These are phyloP conservation scores for Vicia faba DNA, from an alignment of 306 rosid genomes.

Conservation along the genomic window DNA sequence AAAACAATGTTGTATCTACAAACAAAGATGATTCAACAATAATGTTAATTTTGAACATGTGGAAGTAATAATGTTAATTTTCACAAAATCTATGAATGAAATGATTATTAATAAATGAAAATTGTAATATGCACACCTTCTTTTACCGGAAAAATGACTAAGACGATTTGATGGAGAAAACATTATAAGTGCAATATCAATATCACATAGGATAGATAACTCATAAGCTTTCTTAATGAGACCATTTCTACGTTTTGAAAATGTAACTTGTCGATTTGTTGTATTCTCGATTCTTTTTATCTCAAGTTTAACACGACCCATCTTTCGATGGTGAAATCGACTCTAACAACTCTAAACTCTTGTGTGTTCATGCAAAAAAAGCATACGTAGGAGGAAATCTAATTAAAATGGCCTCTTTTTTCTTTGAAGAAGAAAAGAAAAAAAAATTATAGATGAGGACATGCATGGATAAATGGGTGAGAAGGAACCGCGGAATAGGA, in stretches of 20 bases:
- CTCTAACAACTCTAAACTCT: neutral
- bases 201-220: constrained; percentile 74
- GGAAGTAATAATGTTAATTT: neutral
- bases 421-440: neutral
- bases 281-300: constrained; percentile 80
- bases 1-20: neutral
- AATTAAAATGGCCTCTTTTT: constrained; percentile 37
- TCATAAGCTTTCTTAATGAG: constrained; percentile 88
- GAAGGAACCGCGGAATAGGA: constrained; percentile 51
- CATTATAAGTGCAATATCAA: constrained; percentile 84
- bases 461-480: constrained; percentile 51
- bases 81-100: neutral
- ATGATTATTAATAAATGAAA: neutral
- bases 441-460: constrained; percentile 31
- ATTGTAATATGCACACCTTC: constrained; percentile 65
- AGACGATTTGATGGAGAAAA: constrained; percentile 72
- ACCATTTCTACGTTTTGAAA: constrained; percentile 84
- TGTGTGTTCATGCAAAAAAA: constrained; percentile 2
- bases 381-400: constrained; percentile 42
- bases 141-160: constrained; percentile 69
- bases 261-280: constrained; percentile 80
- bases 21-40: neutral
- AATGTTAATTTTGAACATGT: neutral
- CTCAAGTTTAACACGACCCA: constrained; percentile 91
- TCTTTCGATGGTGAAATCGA: constrained; percentile 27